Evolutionary conservation across 768 basidiomycete genomes (phyloP).

Genomic region (Leccinum broughii): DNA sequence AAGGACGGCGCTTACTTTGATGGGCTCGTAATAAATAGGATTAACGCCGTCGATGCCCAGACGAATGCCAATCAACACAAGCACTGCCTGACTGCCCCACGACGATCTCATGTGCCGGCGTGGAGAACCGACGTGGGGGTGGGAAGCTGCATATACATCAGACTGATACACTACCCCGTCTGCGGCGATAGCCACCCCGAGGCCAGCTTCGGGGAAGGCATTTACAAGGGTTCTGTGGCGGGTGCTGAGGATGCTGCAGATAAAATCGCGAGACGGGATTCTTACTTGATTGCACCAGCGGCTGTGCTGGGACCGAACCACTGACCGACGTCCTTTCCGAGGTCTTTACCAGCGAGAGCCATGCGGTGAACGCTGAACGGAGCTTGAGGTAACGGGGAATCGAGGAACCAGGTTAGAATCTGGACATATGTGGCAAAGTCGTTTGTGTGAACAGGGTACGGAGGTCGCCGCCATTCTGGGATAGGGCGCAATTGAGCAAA

Average conservation of each 20-base stretch:
- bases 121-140: conserved; percentile 32
- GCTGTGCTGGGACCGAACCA: conserved; percentile 99
- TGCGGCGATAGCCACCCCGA: conserved; percentile 79
- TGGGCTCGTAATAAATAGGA: conserved; percentile 88
- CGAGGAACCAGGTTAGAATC: conserved; percentile 93
- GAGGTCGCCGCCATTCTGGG: conserved; percentile 84
- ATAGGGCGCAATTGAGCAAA: conserved; percentile 10
- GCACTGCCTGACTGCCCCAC: conserved; percentile 86
- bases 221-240: conserved; percentile 68
- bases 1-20: conserved; percentile 52
- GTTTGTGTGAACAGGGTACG: conserved; percentile 53
- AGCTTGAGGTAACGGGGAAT: conserved; percentile 77
- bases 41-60: conserved; percentile 93
- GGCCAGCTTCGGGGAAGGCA: conserved; percentile 74
- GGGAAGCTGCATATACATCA: conserved; percentile 82
- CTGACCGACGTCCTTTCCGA: conserved; percentile 93
- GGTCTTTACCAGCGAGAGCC: conserved; percentile 91
- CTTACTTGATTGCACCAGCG: conserved; percentile 92
- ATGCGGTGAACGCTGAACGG: conserved; percentile 97
- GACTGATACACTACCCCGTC: conserved; percentile 84
- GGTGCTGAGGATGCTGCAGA: conserved; percentile 6
- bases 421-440: conserved; percentile 87
- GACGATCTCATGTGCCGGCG: conserved; percentile 30
- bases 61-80: conserved; percentile 83
- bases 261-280: conserved; percentile 1